phyloP scores from a whole-genome alignment of 306 rosid species.

The Benincasa hispida region DNA sequence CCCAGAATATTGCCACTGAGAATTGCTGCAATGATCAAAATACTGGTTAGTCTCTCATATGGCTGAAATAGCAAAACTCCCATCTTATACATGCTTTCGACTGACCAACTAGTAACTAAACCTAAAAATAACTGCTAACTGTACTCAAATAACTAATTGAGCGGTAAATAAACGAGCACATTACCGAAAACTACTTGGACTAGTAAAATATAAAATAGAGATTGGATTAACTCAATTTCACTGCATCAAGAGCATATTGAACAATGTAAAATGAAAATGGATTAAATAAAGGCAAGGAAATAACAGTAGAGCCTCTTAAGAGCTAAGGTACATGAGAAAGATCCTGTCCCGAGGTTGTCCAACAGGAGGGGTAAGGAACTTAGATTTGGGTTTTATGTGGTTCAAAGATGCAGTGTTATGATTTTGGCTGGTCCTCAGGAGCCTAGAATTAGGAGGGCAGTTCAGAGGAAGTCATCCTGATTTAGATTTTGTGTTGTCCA shows the following conservation, averaged over 20 bases:
- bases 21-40: constrained; percentile 71
- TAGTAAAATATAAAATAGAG: not conserved
- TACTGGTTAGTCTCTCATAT: constrained; percentile 53
- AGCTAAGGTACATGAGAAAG: not conserved
- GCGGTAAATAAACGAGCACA: not conserved
- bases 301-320: not conserved
- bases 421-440: not conserved
- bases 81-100: not conserved
- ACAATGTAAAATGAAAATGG: not conserved
- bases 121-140: not conserved
- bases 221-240: not conserved
- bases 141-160: not conserved
- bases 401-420: not conserved
- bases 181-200: not conserved
- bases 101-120: not conserved
- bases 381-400: not conserved
- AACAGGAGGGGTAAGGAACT: not conserved
- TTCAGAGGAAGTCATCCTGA: not conserved
- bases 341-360: not conserved
- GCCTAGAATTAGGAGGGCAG: not conserved
- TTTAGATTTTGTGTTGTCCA: not conserved
- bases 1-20: constrained; percentile 62
- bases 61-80: not conserved
- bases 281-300: not conserved
- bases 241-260: not conserved